These are phyloP conservation scores for Populus nigra DNA, from an alignment of 345 rosid genomes.

Conservation along the genomic window DNA sequence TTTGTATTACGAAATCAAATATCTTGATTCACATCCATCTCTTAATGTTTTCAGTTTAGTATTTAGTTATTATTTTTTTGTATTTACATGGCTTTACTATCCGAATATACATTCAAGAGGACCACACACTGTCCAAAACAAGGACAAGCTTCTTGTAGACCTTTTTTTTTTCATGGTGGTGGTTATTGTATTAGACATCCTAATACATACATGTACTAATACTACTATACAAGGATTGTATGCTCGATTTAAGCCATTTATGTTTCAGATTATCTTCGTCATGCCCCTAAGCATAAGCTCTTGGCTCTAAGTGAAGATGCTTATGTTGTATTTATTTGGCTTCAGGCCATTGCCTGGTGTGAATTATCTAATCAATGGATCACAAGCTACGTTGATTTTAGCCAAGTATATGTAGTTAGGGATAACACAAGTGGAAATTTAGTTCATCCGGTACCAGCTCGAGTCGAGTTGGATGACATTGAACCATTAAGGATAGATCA, in stretches of 20 bases:
- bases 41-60: too few relatives aligned
- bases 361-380: constrained; percentile 36
- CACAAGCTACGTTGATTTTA: constrained; percentile 38
- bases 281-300: constrained; percentile 63
- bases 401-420: constrained; percentile 49
- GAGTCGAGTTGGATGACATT: constrained; percentile 22
- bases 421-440: constrained; percentile 76
- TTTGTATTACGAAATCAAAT: too few relatives aligned
- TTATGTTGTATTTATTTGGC: constrained; percentile 43
- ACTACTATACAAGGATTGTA: constrained; percentile 26
- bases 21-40: too few relatives aligned
- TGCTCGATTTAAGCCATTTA: constrained; percentile 38
- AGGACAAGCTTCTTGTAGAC: background rate
- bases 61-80: too few relatives aligned
- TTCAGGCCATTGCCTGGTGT: constrained; percentile 29
- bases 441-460: constrained; percentile 48
- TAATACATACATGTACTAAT: background rate
- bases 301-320: constrained; percentile 68
- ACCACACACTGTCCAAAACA: background rate
- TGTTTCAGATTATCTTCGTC: constrained; percentile 53
- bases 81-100: background rate
- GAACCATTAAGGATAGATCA: constrained; percentile 27
- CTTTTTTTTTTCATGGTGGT: constrained; percentile 71
- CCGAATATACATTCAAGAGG: constrained; percentile 11
- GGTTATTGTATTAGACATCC: constrained; percentile 59